phyloP scores from a whole-genome alignment of 2,329 filamentous ascomycete genomes.

The Hymenoscyphus fraxineus region DNA sequence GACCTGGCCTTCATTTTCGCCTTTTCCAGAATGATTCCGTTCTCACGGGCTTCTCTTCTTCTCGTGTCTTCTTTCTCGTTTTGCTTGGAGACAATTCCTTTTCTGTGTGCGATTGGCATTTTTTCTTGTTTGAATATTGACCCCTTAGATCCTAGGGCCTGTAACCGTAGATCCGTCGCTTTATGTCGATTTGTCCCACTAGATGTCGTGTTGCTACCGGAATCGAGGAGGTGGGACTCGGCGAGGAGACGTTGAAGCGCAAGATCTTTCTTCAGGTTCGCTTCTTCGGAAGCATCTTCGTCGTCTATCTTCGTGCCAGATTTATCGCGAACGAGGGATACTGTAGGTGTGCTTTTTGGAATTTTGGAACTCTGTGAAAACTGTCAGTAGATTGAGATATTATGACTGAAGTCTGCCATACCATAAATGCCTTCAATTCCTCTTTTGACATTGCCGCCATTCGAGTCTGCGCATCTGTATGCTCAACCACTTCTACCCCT shows the following conservation, averaged over 20 bases:
- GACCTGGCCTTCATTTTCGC: constrained; percentile 37
- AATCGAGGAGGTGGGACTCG: constrained; percentile 83
- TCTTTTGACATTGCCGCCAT: constrained; percentile 54
- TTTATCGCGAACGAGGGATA: constrained; percentile 30
- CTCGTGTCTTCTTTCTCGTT: constrained; percentile 64
- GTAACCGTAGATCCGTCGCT: constrained; percentile 79
- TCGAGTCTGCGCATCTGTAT: constrained; percentile 32
- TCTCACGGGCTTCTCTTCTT: constrained; percentile 78
- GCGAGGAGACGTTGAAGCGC: constrained; percentile 84
- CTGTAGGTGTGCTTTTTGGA: constrained; percentile 21
- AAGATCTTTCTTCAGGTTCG: constrained; percentile 84
- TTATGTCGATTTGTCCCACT: constrained; percentile 71
- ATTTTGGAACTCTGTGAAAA: constrained; percentile 30
- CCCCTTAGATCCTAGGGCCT: constrained; percentile 71
- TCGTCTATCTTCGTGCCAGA: constrained; percentile 34
- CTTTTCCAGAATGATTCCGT: constrained; percentile 81
- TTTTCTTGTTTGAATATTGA: constrained; percentile 74
- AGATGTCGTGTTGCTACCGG: constrained; percentile 46
- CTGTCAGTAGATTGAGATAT: not conserved
- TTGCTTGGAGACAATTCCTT: constrained; percentile 74
- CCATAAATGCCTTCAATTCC: constrained; percentile 78
- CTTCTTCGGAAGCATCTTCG: constrained; percentile 56
- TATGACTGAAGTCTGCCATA: constrained; percentile 31
- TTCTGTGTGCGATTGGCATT: constrained; percentile 84
- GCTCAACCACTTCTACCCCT: constrained; percentile 43